phyloP scores from a whole-genome alignment of 2,329 filamentous ascomycete genomes.

The Aspergillus aculeatinus region DNA sequence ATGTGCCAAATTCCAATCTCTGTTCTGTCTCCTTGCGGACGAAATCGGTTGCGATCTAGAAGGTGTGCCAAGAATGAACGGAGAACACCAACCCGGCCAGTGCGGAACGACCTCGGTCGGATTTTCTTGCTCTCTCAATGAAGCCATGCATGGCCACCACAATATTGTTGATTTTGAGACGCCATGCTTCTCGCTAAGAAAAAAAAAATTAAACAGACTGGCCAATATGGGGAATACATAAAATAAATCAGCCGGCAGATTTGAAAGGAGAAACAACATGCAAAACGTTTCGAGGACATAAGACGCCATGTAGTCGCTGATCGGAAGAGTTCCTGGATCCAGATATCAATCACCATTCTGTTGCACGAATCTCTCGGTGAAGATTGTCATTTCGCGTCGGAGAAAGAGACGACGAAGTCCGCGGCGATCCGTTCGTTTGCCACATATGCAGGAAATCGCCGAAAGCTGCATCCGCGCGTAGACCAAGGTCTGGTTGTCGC shows the following conservation, averaged over 20 bases:
- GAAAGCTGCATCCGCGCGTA: not conserved
- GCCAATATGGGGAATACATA: not conserved
- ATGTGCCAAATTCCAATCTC: not conserved
- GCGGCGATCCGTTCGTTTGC: not conserved
- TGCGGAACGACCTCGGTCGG: not conserved
- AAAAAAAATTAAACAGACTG: not conserved
- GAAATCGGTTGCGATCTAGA: not conserved
- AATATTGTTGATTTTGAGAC: constrained; percentile 19
- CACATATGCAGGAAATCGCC: not conserved
- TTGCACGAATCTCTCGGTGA: not conserved
- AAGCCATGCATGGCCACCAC: constrained; percentile 11
- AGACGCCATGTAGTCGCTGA: not conserved
- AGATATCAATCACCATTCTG: not conserved
- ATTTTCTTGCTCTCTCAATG: not conserved
- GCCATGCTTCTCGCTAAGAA: constrained; percentile 30
- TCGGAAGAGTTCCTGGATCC: not conserved
- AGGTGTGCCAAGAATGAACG: not conserved
- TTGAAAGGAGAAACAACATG: not conserved
- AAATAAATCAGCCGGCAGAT: not conserved
- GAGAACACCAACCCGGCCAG: not conserved
- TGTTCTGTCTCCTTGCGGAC: not conserved
- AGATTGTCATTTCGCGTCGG: not conserved
- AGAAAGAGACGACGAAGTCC: not conserved
- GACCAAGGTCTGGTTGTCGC: not conserved
- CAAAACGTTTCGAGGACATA: not conserved